Evolutionary conservation across 1,139 yeast genomes (phyloP).

Genomic region (Suhomyces guaymorum): DNA sequence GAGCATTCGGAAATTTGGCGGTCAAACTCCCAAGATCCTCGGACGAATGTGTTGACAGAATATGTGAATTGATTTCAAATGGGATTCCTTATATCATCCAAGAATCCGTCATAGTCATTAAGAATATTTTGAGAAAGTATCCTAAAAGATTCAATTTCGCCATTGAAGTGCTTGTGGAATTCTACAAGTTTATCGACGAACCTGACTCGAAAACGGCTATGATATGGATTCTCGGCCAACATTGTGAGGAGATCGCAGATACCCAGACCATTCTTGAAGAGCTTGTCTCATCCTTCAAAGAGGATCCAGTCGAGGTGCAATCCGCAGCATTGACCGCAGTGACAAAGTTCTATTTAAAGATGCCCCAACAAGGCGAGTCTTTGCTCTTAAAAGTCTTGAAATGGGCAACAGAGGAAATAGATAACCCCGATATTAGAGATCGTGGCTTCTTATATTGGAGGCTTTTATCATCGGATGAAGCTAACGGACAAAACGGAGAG

Average conservation of each 20-base stretch:
- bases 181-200: conserved; percentile 59
- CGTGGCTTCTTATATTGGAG: conserved; percentile 89
- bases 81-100: conserved; percentile 77
- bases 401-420: conserved; percentile 72
- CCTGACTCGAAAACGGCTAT: conserved; percentile 78
- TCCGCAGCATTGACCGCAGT: conserved; percentile 71
- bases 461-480: conserved; percentile 54
- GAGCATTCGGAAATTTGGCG: conserved; percentile 89
- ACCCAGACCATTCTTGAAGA: conserved; percentile 49
- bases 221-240: conserved; percentile 85
- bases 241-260: conserved; percentile 51
- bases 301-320: conserved; percentile 74
- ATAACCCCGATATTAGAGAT: conserved; percentile 81
- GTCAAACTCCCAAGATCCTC: conserved; percentile 64
- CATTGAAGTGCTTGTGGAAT: conserved; percentile 42
- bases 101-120: conserved; percentile 75
- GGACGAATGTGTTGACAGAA: conserved; percentile 60
- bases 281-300: conserved; percentile 50
- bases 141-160: conserved; percentile 50
- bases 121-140: conserved; percentile 75
- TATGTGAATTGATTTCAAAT: conserved; percentile 61
- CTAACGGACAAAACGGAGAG: conserved; percentile 23
- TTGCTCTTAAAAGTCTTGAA: conserved; percentile 62
- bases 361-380: conserved; percentile 57
- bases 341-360: conserved; percentile 63